Evolutionary conservation across 176 grass and related monocot species (phyloP), one percentile per base, ranked within the genome.

Genomic region (Aegilops longissima): DNA sequence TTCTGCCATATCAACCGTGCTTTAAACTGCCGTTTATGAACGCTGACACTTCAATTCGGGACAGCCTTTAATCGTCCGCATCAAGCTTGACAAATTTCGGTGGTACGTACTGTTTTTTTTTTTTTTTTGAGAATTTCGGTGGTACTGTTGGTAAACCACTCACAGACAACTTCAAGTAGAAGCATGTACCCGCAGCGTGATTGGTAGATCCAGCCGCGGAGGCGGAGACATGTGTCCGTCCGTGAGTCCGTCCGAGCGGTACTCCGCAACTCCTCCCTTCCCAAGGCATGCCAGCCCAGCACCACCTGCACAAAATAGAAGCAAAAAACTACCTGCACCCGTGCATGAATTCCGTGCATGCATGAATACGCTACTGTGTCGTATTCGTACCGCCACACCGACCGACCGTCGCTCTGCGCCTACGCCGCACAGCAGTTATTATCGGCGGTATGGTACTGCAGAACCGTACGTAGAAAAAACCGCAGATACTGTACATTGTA

Each of bases 21-120:
- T 31, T 83, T 45, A 70, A 66, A 31, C 49, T 58, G 72, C 31
- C 71, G 73, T 70, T 27, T 63, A 31, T 56, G 64, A 18, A 7
- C 21, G 0, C 23, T 29, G 65, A 62, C 66, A 58, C 10, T 18
- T 80, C 6, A 18, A 33, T 54, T 30, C n/a, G 35, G 13, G 74
- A 18, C 66, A 64, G 54, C 80, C 47, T 87, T 79, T 21, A 80
- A 74, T 68, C 29, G 74, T n/a, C 14, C 9, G 45, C 73, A 61
- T 59, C 8, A 49, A 23, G 75, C 59, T 84, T 74, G 80, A 79
- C 85, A 87, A 75, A 61, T 75, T 83, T 87, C 5, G 84, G 35
- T 36, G 35, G 35, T 36, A 30, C 24, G 35, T 36, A 30, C 24
- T 36, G 27, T 27, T 27, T 27, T 27, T 27, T 27, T 27, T 31